Conservation (phyloP, 495 filamentous ascomycete genomes). For the Xylaria telfairii region DNA sequence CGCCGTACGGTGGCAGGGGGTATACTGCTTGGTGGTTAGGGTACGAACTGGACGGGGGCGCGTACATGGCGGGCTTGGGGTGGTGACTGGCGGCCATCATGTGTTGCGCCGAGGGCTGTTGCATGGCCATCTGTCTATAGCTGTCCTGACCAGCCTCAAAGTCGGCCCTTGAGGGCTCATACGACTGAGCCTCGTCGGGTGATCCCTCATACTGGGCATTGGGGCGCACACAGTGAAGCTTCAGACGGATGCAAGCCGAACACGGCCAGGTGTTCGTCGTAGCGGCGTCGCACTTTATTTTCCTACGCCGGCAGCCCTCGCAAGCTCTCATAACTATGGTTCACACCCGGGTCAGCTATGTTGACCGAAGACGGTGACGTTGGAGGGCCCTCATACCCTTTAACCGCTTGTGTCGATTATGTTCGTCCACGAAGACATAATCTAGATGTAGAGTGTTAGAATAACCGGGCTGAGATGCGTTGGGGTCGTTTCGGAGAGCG, state of each 20-base stretch:
- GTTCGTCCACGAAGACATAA: slow-evolving; percentile 99
- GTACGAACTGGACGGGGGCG: slow-evolving; percentile 44
- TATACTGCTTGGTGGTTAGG: slow-evolving; percentile 51
- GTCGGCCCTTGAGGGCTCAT: slow-evolving; percentile 52
- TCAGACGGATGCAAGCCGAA: slow-evolving; percentile 89
- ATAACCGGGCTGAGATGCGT: slow-evolving; percentile 10
- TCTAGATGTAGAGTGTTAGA: slow-evolving; percentile 59
- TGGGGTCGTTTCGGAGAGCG: slow-evolving; percentile 36
- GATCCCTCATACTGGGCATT: slow-evolving; percentile 86
- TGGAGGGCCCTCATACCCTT: slow-evolving; percentile 71
- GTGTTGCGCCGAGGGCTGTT: slow-evolving; percentile 47
- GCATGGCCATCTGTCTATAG: slow-evolving; percentile 57
- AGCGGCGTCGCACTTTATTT: slow-evolving; percentile 97
- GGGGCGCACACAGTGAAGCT: slow-evolving; percentile 91
- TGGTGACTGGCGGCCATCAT: slow-evolving; percentile 40
- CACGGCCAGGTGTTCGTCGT: slow-evolving; percentile 99
- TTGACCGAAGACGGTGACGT: background rate
- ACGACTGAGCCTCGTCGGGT: slow-evolving; percentile 52
- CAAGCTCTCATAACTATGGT: slow-evolving; percentile 93
- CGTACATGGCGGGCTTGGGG: slow-evolving; percentile 48
- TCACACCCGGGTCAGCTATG: slow-evolving; percentile 29
- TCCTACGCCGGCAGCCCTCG: slow-evolving; percentile 89
- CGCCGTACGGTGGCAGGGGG: slow-evolving; percentile 51
- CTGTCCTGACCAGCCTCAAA: slow-evolving; percentile 61
- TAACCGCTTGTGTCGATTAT: slow-evolving; percentile 95